These are phyloP conservation scores for Penicillium manginii DNA, from an alignment of 495 filamentous ascomycete species.

Conservation along the genomic window DNA sequence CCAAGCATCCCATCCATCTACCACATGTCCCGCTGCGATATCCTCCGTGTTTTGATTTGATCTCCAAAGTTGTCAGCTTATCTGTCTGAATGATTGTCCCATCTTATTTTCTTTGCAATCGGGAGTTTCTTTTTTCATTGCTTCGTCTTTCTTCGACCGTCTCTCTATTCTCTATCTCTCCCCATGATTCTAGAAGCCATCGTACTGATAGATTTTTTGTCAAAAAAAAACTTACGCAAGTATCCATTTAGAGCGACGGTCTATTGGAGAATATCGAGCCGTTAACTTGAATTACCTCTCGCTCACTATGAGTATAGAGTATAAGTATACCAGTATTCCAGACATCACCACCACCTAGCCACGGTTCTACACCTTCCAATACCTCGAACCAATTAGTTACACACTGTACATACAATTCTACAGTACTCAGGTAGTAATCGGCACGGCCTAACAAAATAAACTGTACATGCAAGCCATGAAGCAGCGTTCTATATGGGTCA, in stretches of 20 bases:
- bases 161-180: not conserved
- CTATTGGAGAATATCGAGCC: not conserved
- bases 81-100: not conserved
- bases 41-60: not conserved
- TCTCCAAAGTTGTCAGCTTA: not conserved
- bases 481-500: constrained; percentile 1
- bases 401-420: not conserved
- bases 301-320: not conserved
- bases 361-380: too few relatives aligned
- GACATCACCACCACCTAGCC: too few relatives aligned
- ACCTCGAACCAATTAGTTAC: not conserved
- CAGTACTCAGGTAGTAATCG: not conserved
- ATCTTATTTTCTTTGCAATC: not conserved
- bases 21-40: constrained; percentile 3
- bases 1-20: not conserved
- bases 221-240: not conserved
- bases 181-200: constrained; percentile 1
- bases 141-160: not conserved
- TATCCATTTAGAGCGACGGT: not conserved
- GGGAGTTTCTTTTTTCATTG: not conserved
- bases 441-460: constrained; percentile 1
- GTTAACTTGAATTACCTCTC: not conserved
- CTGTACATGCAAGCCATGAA: constrained; percentile 1
- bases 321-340: too few relatives aligned
- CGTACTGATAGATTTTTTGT: not conserved